Conservation (phyloP, 1,284 basidiomycete species). For the Microbotryum scabiosae region DNA sequence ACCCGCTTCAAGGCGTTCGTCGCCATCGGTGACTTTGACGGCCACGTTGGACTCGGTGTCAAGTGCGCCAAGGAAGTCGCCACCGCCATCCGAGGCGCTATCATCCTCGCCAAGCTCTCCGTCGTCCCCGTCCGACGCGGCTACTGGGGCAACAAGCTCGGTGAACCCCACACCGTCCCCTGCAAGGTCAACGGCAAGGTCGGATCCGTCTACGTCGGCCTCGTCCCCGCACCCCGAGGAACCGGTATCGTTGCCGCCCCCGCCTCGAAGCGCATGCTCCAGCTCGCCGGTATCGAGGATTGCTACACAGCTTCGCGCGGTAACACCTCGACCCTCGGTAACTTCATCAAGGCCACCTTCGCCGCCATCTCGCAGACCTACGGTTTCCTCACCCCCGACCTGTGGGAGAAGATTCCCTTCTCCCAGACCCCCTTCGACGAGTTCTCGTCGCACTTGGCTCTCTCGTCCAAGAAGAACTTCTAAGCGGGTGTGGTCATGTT, state of each 20-base stretch:
- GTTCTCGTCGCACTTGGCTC: constrained; percentile 80
- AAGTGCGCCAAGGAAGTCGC: constrained; percentile 99
- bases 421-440: constrained; percentile 77
- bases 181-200: constrained; percentile 98
- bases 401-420: constrained; percentile 90
- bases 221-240: constrained; percentile 94
- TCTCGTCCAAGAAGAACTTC: constrained; percentile 62
- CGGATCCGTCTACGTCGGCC: constrained; percentile 97
- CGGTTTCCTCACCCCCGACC: constrained; percentile 91
- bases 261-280: constrained; percentile 90
- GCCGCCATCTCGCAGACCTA: constrained; percentile 97
- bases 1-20: constrained; percentile 99
- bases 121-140: constrained; percentile 94
- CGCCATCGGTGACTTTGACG: constrained; percentile 96
- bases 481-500: background rate
- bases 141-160: constrained; percentile 90
- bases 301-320: constrained; percentile 92
- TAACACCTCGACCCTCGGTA: constrained; percentile 97
- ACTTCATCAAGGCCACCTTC: constrained; percentile 99
- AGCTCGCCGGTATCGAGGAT: constrained; percentile 95
- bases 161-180: constrained; percentile 98
- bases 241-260: constrained; percentile 99
- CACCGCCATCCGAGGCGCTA: constrained; percentile 96
- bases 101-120: constrained; percentile 92
- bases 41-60: constrained; percentile 97